Evolutionary conservation across 148 eudicot genomes (phyloP).

Genomic region (Polygonum aviculare): DNA sequence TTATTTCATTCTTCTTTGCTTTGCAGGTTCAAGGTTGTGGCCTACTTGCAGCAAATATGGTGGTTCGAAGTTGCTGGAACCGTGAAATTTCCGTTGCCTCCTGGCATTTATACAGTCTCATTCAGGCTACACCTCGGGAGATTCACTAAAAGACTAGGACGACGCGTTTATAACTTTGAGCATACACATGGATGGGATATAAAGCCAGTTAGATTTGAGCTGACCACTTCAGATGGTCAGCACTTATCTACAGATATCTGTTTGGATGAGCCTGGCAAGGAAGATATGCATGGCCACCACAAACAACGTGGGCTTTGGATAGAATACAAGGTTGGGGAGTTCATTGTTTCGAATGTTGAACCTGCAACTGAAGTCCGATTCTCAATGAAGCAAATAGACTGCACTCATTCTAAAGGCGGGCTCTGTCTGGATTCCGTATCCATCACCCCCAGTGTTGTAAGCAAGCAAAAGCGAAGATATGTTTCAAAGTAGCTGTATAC

Average conservation of each 20-base stretch:
- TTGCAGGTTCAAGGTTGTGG: constrained; percentile 65
- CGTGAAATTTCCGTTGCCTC: constrained; percentile 69
- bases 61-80: constrained; percentile 93
- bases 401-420: constrained; percentile 99
- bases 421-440: constrained; percentile 92
- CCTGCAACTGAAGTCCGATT: constrained; percentile 53
- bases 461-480: constrained; percentile 18
- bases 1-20: not conserved
- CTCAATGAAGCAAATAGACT: constrained; percentile 96
- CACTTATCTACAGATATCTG: constrained; percentile 50
- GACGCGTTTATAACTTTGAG: constrained; percentile 68
- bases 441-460: constrained; percentile 58
- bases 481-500: not conserved
- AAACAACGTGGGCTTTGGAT: constrained; percentile 91
- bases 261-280: constrained; percentile 50
- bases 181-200: constrained; percentile 98
- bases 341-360: constrained; percentile 39
- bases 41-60: constrained; percentile 98
- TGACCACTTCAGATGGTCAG: constrained; percentile 80
- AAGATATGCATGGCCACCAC: constrained; percentile 39
- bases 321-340: constrained; percentile 82
- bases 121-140: constrained; percentile 84
- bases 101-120: constrained; percentile 61
- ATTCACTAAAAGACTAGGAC: constrained; percentile 67
- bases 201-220: constrained; percentile 80